phyloP scores from a whole-genome alignment of 108 stramenopile genomes.

The Stephanodiscus minutulus region DNA sequence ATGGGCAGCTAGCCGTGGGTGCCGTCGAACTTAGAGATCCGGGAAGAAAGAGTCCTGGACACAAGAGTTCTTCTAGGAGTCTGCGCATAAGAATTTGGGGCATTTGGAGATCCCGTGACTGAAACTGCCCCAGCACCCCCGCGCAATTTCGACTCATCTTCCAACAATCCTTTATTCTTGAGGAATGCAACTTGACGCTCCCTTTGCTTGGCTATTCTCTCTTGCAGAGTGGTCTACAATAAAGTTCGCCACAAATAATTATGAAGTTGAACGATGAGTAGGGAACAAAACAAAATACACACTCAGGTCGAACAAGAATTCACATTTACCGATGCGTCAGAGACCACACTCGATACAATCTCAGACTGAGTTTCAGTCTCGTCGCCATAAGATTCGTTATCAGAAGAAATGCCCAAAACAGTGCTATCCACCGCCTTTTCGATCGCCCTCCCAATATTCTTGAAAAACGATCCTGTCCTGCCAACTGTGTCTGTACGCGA shows the following conservation, averaged over 20 bases:
- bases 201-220: slow-evolving; percentile 71
- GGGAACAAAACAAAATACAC: not conserved
- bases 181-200: slow-evolving; percentile 74
- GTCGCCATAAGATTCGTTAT: slow-evolving; percentile 49
- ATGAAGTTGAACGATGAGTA: not conserved
- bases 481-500: slow-evolving; percentile 13
- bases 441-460: slow-evolving; percentile 42
- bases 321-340: slow-evolving; percentile 25
- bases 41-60: too few relatives aligned
- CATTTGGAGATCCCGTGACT: slow-evolving; percentile 10
- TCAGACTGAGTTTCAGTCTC: slow-evolving; percentile 53
- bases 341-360: slow-evolving; percentile 10
- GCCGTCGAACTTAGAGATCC: too few relatives aligned
- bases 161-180: slow-evolving; percentile 75
- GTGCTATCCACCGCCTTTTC: slow-evolving; percentile 52
- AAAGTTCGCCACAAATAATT: slow-evolving; percentile 17
- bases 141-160: slow-evolving; percentile 45
- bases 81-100: not conserved
- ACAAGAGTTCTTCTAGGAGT: slow-evolving; percentile 13
- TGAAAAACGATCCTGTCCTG: slow-evolving; percentile 34
- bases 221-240: slow-evolving; percentile 54
- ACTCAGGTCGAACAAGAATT: not conserved
- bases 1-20: too few relatives aligned
- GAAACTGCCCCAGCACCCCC: slow-evolving; percentile 46
- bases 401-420: slow-evolving; percentile 36